These are phyloP conservation scores for Articulospora tetracladia DNA, from an alignment of 495 filamentous ascomycete species.

Conservation along the genomic window DNA sequence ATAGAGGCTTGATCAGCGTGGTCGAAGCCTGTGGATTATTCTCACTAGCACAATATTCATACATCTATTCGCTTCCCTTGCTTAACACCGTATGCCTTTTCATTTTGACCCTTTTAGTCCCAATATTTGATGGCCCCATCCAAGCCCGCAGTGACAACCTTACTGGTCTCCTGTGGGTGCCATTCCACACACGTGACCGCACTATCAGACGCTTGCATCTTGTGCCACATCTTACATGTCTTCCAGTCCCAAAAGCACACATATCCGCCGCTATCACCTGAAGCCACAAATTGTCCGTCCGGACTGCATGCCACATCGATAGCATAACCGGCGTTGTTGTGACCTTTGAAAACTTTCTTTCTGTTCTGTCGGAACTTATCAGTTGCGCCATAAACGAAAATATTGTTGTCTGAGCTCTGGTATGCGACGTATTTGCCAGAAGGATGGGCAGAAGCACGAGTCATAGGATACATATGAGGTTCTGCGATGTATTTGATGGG, in stretches of 20 bases:
- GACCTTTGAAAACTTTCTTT: slow-evolving; percentile 93
- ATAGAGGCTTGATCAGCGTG: too few species aligned
- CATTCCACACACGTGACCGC: slow-evolving; percentile 80
- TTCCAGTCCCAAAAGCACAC: slow-evolving; percentile 99
- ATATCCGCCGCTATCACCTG: slow-evolving; percentile 80
- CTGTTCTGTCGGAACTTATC: slow-evolving; percentile 97
- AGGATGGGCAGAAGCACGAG: slow-evolving; percentile 75
- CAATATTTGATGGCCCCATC: slow-evolving; percentile 90
- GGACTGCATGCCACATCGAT: slow-evolving; percentile 86
- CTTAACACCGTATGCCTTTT: not conserved
- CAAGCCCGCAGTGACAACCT: slow-evolving; percentile 85
- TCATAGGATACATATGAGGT: slow-evolving; percentile 94
- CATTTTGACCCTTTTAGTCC: slow-evolving; percentile 56
- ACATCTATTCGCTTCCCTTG: not conserved
- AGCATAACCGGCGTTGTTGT: slow-evolving; percentile 92
- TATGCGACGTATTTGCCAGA: slow-evolving; percentile 89
- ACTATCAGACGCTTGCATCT: slow-evolving; percentile 77
- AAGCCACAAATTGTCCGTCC: slow-evolving; percentile 82
- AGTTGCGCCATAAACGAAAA: slow-evolving; percentile 86
- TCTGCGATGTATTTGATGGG: slow-evolving; percentile 77
- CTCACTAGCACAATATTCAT: not conserved
- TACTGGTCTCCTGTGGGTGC: slow-evolving; percentile 94
- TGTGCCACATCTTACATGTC: slow-evolving; percentile 97
- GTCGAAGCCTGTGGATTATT: too few species aligned
- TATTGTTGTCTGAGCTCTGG: slow-evolving; percentile 91